Conservation (phyloP, 768 basidiomycete species). For the Kwoniella shandongensis region DNA sequence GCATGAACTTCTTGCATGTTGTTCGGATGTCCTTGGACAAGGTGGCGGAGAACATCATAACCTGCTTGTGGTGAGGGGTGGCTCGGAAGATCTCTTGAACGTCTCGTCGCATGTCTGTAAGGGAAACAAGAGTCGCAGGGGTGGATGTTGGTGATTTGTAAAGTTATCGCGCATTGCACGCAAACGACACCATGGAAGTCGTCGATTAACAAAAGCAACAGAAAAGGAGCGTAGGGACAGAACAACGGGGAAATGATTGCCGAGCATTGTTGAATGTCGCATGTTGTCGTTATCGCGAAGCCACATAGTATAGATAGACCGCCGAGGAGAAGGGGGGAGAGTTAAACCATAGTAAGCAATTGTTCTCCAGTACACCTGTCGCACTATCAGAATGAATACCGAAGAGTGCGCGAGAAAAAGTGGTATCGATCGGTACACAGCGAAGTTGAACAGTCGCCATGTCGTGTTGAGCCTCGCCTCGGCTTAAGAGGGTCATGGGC, state of each 20-base stretch:
- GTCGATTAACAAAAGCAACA: background rate
- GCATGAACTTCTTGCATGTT: slow-evolving; percentile 99
- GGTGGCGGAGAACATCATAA: slow-evolving; percentile 99
- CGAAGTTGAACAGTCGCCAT: background rate
- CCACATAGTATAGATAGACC: background rate
- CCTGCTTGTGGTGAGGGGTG: slow-evolving; percentile 99
- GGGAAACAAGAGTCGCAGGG: no score
- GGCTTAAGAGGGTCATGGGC: slow-evolving; percentile 2
- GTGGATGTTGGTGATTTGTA: no score
- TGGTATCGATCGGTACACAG: background rate
- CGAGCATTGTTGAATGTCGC: no score
- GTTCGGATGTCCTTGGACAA: slow-evolving; percentile 92
- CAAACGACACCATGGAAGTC: no score
- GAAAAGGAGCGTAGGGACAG: no score
- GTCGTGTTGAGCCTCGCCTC: slow-evolving; percentile 5
- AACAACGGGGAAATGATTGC: no score
- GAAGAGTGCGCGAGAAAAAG: background rate
- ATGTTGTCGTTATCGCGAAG: no score
- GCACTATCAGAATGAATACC: background rate
- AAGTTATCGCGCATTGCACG: no score
- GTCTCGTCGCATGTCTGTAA: slow-evolving; percentile 99
- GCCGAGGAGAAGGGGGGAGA: background rate
- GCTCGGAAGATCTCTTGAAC: slow-evolving; percentile 99
- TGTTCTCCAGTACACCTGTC: slow-evolving; percentile 7
- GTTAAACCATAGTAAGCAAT: slow-evolving; percentile 19